Base-by-base conservation (phyloP, 495 filamentous ascomycete genomes). In the Xylaria cubensis region DNA sequence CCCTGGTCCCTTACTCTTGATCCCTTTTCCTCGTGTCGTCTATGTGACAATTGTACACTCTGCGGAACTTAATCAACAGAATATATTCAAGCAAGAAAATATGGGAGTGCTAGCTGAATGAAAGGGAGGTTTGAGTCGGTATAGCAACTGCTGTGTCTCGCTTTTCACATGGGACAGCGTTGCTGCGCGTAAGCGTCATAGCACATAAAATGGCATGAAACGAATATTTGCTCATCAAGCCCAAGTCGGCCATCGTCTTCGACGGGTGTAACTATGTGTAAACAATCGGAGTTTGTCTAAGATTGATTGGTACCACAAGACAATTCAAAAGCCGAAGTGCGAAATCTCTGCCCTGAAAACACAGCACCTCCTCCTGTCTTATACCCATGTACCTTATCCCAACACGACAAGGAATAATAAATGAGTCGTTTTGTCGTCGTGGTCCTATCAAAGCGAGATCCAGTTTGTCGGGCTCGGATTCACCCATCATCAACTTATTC, bases 401-500 rank as follows among this genome's bases (percentile, higher is more conserved):
- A 6, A 21, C 32, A 41, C 32, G 8, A 44, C 12, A 64, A 24
- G 26, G 42, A 13, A 17, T 26, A 44, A n/a, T 5, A 36, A 34
- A 65, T 10, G 63, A 0, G 15, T 32, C 2, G 21, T 34, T 50
- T 21, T 19, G 17, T 24, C 32, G 4, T n/a, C 15, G 19, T 41
- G 41, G 9, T 29, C 41, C 26, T 42, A 32, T 42, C 29, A 29
- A 17, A 41, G 13, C 13, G 29, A 29, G 8, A 15, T 17, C 32
- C 29, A 53, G 19, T 29, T 13, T 21, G 13, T 42, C 29, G 36
- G 48, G 8, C 24, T 15, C 19, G 7, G 32, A 48, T 21, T 61
- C 34, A 3, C 39, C 15, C 26, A 29, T 29, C 56, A 46, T 8
- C 53, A 24, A 5, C 21, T 46, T 61, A 78, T 41, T 80, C 83